phyloP scores from a whole-genome alignment of 176 grass and related monocot species.

The Oryza longistaminata region DNA sequence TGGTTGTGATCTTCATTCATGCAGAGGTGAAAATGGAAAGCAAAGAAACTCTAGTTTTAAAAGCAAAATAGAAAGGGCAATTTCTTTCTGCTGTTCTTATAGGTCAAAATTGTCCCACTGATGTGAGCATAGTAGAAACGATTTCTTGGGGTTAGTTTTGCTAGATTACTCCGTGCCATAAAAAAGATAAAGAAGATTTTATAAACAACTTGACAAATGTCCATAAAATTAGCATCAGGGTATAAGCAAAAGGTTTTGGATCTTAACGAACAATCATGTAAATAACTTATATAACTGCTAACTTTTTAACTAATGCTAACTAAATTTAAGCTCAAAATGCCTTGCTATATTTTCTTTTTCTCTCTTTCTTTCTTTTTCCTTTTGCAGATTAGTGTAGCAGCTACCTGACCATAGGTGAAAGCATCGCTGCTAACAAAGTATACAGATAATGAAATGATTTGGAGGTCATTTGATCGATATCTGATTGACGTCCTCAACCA shows the following conservation, averaged over 20 bases:
- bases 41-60: background rate
- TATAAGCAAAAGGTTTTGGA: background rate
- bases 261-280: no score
- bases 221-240: background rate
- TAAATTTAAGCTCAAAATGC: no score
- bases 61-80: constrained; percentile 7
- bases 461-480: constrained; percentile 49
- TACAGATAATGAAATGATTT: background rate
- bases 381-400: background rate
- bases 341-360: no score
- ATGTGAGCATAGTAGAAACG: no score
- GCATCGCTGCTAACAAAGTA: background rate
- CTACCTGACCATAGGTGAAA: background rate
- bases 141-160: background rate
- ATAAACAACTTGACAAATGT: background rate
- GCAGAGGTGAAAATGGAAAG: background rate
- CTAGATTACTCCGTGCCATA: background rate
- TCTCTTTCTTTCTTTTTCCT: no score
- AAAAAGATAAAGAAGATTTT: background rate
- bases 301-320: no score
- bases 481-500: constrained; percentile 82
- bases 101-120: no score
- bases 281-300: no score
- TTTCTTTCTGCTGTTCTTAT: background rate
- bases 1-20: background rate